Conservation (phyloP, 2,329 filamentous ascomycete genomes). For the Leptographium procerum region DNA sequence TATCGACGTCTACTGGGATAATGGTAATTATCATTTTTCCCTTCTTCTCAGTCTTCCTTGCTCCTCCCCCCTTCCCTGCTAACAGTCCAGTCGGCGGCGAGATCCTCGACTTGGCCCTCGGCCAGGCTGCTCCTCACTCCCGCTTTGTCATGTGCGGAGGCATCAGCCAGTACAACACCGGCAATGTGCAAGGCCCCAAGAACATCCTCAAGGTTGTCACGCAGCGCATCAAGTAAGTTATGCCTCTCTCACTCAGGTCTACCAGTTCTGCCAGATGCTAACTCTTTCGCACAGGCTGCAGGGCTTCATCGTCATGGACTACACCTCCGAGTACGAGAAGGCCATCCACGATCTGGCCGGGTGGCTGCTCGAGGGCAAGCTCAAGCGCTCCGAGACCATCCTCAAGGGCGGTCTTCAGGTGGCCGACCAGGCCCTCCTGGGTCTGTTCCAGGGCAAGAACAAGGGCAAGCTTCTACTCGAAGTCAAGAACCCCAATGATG, state of each 20-base stretch:
- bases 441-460: constrained; percentile 58
- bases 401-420: constrained; percentile 54
- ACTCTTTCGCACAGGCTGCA: constrained; percentile 33
- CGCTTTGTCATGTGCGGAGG: constrained; percentile 62
- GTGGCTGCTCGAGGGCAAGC: constrained; percentile 61
- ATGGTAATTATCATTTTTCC: constrained; percentile 22
- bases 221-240: constrained; percentile 41
- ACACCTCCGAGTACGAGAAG: constrained; percentile 39
- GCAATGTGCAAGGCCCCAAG: constrained; percentile 42
- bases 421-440: constrained; percentile 51
- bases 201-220: constrained; percentile 18
- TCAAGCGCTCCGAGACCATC: constrained; percentile 61
- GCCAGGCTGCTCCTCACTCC: constrained; percentile 48
- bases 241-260: not conserved
- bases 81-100: constrained; percentile 46
- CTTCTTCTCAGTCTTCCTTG: not conserved
- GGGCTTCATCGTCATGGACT: constrained; percentile 66
- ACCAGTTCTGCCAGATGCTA: not conserved
- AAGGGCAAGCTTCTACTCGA: constrained; percentile 31
- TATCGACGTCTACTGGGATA: constrained; percentile 65
- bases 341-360: constrained; percentile 50
- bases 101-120: constrained; percentile 54
- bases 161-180: constrained; percentile 58
- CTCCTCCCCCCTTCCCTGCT: not conserved
- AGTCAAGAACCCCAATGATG: constrained; percentile 13